Evolutionary conservation across 176 grass and related monocot species (phyloP), one percentile per base, ranked within the genome.

Genomic region (Phoenix dactylifera): DNA sequence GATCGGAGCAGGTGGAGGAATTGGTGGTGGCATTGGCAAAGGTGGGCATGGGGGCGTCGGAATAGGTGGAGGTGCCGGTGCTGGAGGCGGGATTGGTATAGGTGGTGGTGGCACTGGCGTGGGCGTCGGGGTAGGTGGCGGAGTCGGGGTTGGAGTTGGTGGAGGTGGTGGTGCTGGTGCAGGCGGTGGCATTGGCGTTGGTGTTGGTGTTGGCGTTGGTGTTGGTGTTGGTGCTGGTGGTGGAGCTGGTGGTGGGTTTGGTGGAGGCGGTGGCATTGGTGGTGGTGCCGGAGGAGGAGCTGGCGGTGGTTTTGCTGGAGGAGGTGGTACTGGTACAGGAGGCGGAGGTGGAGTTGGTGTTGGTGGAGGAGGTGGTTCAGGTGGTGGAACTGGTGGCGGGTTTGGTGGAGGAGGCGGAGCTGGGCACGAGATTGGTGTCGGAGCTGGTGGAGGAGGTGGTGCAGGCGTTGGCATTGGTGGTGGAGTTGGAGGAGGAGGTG

Each of bases 91-190:
- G 2, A 23, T 3, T 0, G 79, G 84, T 17, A 60, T 7, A 17
- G 51, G 51, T 4, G 59, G 17, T 0, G 50, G 57, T 18, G 49
- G 16, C 18, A 49, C 20, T 22, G 70, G 70, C 24, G 70, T 49
- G 16, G 65, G 4, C 20, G 72, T 61, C 0, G 18, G 1, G 0
- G 65, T 39, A 2, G 20, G 5, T 17, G 63, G 18, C 35, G 26
- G 49, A 39, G 6, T 50, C 5, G 24, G 12, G 18, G 64, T 54
- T 5, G 71, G 76, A 49, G 67, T 75, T 1, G 84, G 84, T 35
- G 63, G 51, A 7, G 79, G 72, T 54, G 54, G 54, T 24, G 17
- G 50, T 51, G 50, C 62, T 4, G 60, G 30, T 6, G 55, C 55
- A 14, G 73, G 52, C 4, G 65, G 53, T 2, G 51, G 24, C 7